Base-by-base conservation (phyloP, 306 rosid species). In the Arachis stenosperma region DNA sequence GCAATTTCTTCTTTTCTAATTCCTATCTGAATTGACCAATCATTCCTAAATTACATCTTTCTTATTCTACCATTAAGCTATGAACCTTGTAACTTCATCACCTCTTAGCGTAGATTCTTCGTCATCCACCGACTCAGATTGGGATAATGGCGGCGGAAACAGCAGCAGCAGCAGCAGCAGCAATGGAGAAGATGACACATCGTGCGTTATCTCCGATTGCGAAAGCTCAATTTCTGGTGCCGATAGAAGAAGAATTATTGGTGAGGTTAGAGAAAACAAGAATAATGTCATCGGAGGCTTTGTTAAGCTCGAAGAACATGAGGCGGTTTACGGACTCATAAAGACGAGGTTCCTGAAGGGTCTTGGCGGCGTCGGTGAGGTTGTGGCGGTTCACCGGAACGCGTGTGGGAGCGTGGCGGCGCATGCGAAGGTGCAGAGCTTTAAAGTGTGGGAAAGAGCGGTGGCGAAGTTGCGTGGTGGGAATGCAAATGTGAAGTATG, bases 401-500 rank as follows among this genome's bases (percentile, higher is more conserved):
- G 47, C 78, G 0, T 84, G 61, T 46, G 80, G 85, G 0, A 43
- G 79, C n/a, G 73, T 67, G 8, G 73, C 76, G 59, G 84, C 81
- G 0, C 86, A 84, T 8, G 98, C 99, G 2, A 76, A 85, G 13
- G 77, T 86, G 59, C 87, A 78, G 13, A 69, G 88, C 14, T 95
- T 95, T 78, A 90, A 70, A 73, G 27, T 90, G 57, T 82, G 84
- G 44, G 41, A 66, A 11, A 76, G 51, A 61, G 98, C 99, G 3
- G 66, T 78, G 13, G 87, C 67, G n/a, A 83, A 60, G n/a, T 82
- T 78, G 6, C 82, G 84, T 10, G 79, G 72, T 3, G 98, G 97
- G 0, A 46, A 84, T 69, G 89, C 98, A 13, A 88, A 88, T 37
- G 82, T 90, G 2, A 88, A 76, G 63, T 90, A 90, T 40, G 96